phyloP scores from a whole-genome alignment of 176 grass and related monocot genomes.

The Oryza brachyantha region DNA sequence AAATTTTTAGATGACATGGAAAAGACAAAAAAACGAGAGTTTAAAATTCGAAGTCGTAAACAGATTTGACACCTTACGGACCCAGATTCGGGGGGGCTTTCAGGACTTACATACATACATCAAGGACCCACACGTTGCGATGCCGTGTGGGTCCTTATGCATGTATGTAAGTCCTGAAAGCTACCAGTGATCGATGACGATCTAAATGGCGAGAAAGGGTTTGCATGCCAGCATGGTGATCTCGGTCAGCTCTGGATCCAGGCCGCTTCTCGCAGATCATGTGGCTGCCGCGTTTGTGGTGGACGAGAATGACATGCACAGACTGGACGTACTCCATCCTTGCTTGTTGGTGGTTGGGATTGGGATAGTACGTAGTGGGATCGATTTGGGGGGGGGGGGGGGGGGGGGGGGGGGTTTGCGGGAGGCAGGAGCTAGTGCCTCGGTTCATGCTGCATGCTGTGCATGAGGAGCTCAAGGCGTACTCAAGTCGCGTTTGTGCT shows the following conservation, averaged over 20 bases:
- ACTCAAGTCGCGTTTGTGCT: neutral
- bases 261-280: neutral
- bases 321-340: neutral
- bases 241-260: neutral
- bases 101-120: no score
- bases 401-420: slow-evolving; percentile 13
- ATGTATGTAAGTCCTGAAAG: neutral
- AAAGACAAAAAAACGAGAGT: no score
- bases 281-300: neutral
- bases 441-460: neutral
- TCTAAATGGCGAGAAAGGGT: neutral
- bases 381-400: no score
- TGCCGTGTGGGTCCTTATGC: neutral
- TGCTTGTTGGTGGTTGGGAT: slow-evolving; percentile 36
- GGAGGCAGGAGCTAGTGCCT: slow-evolving; percentile 22
- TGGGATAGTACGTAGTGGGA: neutral
- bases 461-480: neutral
- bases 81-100: no score
- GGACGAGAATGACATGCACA: neutral
- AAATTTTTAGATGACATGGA: no score
- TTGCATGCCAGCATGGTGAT: neutral
- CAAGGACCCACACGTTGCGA: no score
- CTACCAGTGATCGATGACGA: neutral
- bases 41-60: no score
- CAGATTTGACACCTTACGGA: neutral